Conservation (phyloP, 2,329 filamentous ascomycete genomes). For the Raffaelea arxii region DNA sequence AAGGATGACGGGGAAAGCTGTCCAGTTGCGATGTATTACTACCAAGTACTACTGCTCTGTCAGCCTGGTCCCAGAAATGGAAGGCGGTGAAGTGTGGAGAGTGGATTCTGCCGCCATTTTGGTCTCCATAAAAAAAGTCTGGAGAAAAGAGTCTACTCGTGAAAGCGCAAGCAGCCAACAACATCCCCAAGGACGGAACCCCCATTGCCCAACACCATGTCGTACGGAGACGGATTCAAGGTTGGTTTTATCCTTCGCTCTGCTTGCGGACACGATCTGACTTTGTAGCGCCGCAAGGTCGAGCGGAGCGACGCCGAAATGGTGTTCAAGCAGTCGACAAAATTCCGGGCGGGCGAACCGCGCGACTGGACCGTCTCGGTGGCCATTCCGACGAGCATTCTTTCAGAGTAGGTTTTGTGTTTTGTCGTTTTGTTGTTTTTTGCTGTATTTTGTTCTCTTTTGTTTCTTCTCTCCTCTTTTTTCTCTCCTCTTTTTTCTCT, state of each 20-base stretch:
- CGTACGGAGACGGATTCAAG: constrained; percentile 15
- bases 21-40: no score
- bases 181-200: no score
- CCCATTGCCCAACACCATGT: constrained; percentile 11
- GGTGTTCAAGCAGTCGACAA: constrained; percentile 57
- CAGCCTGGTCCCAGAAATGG: not conserved
- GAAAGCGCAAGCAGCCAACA: no score
- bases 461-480: not conserved
- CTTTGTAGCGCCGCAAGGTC: constrained; percentile 39
- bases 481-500: not conserved
- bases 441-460: not conserved
- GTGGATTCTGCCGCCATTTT: constrained; percentile 14
- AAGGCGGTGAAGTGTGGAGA: constrained; percentile 15
- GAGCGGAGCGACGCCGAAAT: constrained; percentile 20
- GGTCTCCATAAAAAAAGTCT: constrained; percentile 1
- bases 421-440: not conserved
- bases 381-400: constrained; percentile 68
- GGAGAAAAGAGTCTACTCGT: not conserved
- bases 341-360: constrained; percentile 55
- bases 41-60: no score
- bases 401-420: constrained; percentile 58
- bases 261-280: not conserved
- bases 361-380: constrained; percentile 67
- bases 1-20: not conserved
- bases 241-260: not conserved